Evolutionary conservation across 177 flowering plant genomes (phyloP).

Genomic region (Telopea speciosissima): DNA sequence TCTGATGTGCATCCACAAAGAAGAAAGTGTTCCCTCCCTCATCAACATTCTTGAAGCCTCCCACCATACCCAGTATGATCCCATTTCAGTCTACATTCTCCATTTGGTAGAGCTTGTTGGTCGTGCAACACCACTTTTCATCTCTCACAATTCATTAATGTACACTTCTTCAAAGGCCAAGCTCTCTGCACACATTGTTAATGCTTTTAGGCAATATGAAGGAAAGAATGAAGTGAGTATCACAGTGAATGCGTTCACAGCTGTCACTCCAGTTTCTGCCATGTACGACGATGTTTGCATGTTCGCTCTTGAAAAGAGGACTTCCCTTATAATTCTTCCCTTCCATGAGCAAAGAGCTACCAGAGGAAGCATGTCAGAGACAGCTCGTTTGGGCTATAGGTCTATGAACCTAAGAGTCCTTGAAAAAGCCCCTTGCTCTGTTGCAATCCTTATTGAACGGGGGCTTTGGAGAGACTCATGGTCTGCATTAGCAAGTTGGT

Average conservation of each 20-base stretch:
- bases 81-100: constrained; percentile 23
- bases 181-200: constrained; percentile 24
- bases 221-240: neutral
- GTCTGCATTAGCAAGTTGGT: neutral
- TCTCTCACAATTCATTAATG: constrained; percentile 18
- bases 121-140: constrained; percentile 28
- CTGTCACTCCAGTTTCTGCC: constrained; percentile 16
- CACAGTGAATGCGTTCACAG: constrained; percentile 7
- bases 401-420: constrained; percentile 27
- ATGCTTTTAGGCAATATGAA: constrained; percentile 19
- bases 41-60: constrained; percentile 25
- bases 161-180: neutral
- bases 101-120: constrained; percentile 37
- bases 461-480: constrained; percentile 1
- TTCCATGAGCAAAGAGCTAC: constrained; percentile 23
- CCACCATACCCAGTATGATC: constrained; percentile 19
- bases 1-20: constrained; percentile 40
- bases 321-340: constrained; percentile 30
- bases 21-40: constrained; percentile 31
- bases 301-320: constrained; percentile 24
- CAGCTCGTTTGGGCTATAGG: constrained; percentile 12
- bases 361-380: neutral
- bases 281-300: constrained; percentile 37
- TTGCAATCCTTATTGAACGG: constrained; percentile 36
- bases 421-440: constrained; percentile 45